Evolutionary conservation across 768 basidiomycete species (phyloP).

Genomic region (Leccinum obscurum): DNA sequence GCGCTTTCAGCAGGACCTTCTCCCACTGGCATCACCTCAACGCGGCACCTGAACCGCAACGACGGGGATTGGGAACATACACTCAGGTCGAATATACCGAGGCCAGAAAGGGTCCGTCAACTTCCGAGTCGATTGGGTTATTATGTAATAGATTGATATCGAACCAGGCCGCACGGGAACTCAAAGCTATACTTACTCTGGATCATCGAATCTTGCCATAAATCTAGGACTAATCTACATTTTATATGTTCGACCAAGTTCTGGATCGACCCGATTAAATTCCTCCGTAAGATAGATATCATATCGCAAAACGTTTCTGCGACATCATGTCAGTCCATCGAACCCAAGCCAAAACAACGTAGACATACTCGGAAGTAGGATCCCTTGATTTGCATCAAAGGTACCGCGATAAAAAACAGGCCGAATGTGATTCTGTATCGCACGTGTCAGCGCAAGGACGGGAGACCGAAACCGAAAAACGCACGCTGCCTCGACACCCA

Average conservation of each 20-base stretch:
- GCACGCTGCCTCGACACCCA: constrained; percentile 41
- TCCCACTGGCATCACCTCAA: not conserved
- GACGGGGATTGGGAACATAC: not conserved
- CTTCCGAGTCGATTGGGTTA: not conserved
- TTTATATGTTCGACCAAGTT: not conserved
- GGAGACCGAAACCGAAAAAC: constrained; percentile 7
- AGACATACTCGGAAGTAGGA: constrained; percentile 34
- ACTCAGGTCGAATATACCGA: not conserved
- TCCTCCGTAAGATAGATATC: constrained; percentile 1
- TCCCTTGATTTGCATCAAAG: constrained; percentile 37
- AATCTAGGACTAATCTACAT: not conserved
- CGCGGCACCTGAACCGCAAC: not conserved
- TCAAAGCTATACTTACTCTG: too few species aligned
- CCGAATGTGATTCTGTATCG: constrained; percentile 31
- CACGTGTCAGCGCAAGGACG: not conserved
- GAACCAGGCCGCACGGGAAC: too few species aligned
- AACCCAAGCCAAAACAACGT: not conserved
- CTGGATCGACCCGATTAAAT: not conserved
- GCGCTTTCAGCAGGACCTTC: not conserved
- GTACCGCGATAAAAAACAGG: constrained; percentile 39
- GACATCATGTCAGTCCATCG: not conserved
- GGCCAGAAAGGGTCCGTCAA: too few species aligned
- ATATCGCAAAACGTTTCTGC: constrained; percentile 24
- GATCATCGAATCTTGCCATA: too few species aligned
- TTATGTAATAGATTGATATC: not conserved